Evolutionary conservation across 1,284 basidiomycete species (phyloP).

Genomic region (Trichosporon coremiiforme): DNA sequence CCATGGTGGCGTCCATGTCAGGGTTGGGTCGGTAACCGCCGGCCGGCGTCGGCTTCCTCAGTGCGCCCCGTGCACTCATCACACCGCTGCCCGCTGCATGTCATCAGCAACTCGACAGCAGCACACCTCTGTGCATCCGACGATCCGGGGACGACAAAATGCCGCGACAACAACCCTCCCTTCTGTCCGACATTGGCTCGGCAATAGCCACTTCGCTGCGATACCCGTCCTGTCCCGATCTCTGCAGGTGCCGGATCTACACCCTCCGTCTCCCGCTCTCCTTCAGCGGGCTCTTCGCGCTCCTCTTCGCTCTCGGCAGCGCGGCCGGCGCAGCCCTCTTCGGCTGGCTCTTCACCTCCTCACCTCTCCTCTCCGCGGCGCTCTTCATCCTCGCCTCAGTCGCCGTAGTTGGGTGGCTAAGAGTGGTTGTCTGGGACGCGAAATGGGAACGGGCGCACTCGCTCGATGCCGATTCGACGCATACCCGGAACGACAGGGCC

Average conservation of each 20-base stretch:
- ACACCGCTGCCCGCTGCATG: no score
- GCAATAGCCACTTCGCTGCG: not conserved
- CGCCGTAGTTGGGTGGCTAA: not conserved
- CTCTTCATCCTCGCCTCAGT: not conserved
- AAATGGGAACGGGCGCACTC: not conserved
- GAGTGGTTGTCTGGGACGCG: not conserved
- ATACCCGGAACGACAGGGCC: no score
- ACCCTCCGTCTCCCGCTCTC: not conserved
- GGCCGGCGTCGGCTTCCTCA: no score
- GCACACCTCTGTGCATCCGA: not conserved
- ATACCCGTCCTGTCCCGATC: not conserved
- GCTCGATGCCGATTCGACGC: no score
- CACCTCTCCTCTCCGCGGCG: not conserved
- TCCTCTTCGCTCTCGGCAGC: not conserved
- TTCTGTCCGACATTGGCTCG: not conserved
- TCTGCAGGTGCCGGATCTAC: not conserved
- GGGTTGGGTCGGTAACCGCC: no score
- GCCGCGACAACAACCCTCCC: constrained; percentile 2
- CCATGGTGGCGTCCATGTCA: no score
- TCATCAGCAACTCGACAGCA: no score
- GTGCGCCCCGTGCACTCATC: no score
- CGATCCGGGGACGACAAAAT: not conserved
- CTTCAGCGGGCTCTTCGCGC: not conserved
- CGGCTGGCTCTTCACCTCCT: not conserved
- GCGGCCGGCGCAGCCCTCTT: not conserved